Evolutionary conservation across 768 basidiomycete genomes (phyloP).

Genomic region (Panaeolus papilionaceus): DNA sequence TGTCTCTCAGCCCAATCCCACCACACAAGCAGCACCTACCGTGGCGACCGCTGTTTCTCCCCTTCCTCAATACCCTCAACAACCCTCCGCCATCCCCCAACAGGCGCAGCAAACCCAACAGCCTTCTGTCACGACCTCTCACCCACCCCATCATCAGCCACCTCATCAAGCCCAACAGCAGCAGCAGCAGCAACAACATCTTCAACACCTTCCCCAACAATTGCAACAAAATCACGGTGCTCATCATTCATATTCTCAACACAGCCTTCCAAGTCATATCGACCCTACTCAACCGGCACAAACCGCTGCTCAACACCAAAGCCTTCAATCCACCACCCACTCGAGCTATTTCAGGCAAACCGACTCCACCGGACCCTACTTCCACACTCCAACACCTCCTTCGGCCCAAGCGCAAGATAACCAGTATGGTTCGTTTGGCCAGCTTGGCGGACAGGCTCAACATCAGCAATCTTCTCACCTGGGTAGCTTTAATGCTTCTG

Average conservation of each 20-base stretch:
- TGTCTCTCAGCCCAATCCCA: slow-evolving; percentile 46
- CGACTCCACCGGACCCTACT: slow-evolving; percentile 65
- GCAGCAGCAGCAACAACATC: slow-evolving; percentile 45
- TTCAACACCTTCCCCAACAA: slow-evolving; percentile 49
- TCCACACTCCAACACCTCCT: slow-evolving; percentile 81
- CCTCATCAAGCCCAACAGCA: slow-evolving; percentile 42
- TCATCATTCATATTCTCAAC: slow-evolving; percentile 68
- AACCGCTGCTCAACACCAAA: slow-evolving; percentile 46
- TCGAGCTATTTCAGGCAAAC: slow-evolving; percentile 75
- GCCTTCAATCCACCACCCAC: slow-evolving; percentile 47
- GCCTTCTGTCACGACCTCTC: slow-evolving; percentile 25
- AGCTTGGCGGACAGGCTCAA: slow-evolving; percentile 58
- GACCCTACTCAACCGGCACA: slow-evolving; percentile 59
- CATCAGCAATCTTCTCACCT: slow-evolving; percentile 66
- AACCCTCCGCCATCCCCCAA: slow-evolving; percentile 40
- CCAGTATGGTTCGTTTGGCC: slow-evolving; percentile 72
- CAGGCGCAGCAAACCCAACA: slow-evolving; percentile 28
- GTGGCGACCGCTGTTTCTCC: slow-evolving; percentile 39
- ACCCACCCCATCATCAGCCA: slow-evolving; percentile 32
- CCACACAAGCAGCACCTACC: slow-evolving; percentile 35
- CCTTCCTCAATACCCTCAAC: slow-evolving; percentile 48
- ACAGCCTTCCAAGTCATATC: slow-evolving; percentile 68
- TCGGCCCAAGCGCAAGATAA: slow-evolving; percentile 66
- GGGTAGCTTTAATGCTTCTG: slow-evolving; percentile 61
- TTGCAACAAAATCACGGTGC: slow-evolving; percentile 46